A percentile compares a stretch with the other conserved stretches of the same genome.
phyloP scores from a whole-genome alignment of 352 stramenopile species.

The Globisporangium splendens region DNA sequence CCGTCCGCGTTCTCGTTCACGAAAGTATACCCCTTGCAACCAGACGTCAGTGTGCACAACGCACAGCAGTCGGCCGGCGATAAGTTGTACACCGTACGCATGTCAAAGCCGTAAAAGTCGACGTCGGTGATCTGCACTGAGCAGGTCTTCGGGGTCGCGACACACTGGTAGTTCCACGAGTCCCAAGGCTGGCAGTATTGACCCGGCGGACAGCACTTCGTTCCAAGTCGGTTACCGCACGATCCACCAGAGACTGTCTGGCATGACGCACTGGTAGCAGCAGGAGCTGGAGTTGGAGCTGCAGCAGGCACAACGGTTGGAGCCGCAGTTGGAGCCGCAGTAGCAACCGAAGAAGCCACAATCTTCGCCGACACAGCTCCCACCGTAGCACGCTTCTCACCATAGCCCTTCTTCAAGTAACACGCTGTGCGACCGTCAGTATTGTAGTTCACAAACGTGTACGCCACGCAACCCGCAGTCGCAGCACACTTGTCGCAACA shows the following conservation, averaged over 20 bases:
- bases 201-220: slow-evolving; percentile 30
- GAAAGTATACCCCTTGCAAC: slow-evolving; percentile 35
- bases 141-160: slow-evolving; percentile 27
- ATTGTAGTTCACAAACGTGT: slow-evolving; percentile 20
- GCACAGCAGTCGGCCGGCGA: slow-evolving; percentile 26
- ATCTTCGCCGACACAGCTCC: slow-evolving; percentile 3
- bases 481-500: slow-evolving; percentile 13
- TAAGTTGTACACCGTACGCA: slow-evolving; percentile 21
- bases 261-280: slow-evolving; percentile 8
- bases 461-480: slow-evolving; percentile 12
- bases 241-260: slow-evolving; percentile 14
- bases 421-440: slow-evolving; percentile 10
- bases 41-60: slow-evolving; percentile 21
- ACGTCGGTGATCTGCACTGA: slow-evolving; percentile 29
- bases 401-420: slow-evolving; percentile 10
- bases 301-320: no score
- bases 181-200: slow-evolving; percentile 54
- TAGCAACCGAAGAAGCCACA: no score
- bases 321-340: no score
- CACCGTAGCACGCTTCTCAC: background rate
- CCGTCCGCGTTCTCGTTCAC: slow-evolving; percentile 31
- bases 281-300: no score
- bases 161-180: slow-evolving; percentile 40
- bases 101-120: slow-evolving; percentile 44
- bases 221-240: slow-evolving; percentile 17